These are phyloP conservation scores for Moesziomyces parantarcticus DNA, from an alignment of 1,284 basidiomycete genomes.

Conservation along the genomic window DNA sequence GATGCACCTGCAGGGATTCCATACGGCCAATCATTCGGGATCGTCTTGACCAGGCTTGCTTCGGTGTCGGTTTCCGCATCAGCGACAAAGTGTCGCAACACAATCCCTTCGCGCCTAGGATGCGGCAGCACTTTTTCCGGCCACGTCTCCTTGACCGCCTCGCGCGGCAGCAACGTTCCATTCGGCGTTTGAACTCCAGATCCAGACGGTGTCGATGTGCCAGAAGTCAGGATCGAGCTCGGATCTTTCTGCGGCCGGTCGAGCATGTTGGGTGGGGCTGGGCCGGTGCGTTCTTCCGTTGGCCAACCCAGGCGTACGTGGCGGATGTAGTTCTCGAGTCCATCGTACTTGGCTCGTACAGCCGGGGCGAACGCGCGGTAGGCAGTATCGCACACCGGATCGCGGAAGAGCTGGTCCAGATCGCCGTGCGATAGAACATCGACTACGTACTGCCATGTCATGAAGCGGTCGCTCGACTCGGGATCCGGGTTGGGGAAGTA, in stretches of 20 bases:
- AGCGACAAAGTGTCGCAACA: slow-evolving; percentile 29
- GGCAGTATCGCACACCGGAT: slow-evolving; percentile 39
- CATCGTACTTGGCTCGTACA: slow-evolving; percentile 32
- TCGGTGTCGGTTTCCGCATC: slow-evolving; percentile 19
- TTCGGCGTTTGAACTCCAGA: slow-evolving; percentile 27
- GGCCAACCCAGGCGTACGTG: slow-evolving; percentile 48
- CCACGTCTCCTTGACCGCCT: slow-evolving; percentile 31
- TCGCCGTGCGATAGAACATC: slow-evolving; percentile 40
- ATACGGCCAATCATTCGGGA: slow-evolving; percentile 63
- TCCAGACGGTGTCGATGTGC: slow-evolving; percentile 6
- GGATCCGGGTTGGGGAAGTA: slow-evolving; percentile 30
- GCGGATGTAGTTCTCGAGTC: slow-evolving; percentile 56
- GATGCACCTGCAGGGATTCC: slow-evolving; percentile 46
- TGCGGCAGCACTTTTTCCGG: slow-evolving; percentile 37
- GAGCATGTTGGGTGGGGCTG: slow-evolving; percentile 26
- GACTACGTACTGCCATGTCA: slow-evolving; percentile 40
- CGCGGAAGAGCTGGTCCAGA: slow-evolving; percentile 54
- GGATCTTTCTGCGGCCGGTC: slow-evolving; percentile 29
- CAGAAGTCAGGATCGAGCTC: slow-evolving; percentile 8
- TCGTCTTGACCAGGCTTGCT: slow-evolving; percentile 25
- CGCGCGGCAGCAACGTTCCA: slow-evolving; percentile 11
- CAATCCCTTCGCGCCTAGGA: background rate
- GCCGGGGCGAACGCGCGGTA: slow-evolving; percentile 48
- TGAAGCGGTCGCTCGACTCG: slow-evolving; percentile 9
- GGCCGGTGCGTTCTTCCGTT: slow-evolving; percentile 6